phyloP scores from a whole-genome alignment of 1,284 basidiomycete species.

The Leccinum huronense region DNA sequence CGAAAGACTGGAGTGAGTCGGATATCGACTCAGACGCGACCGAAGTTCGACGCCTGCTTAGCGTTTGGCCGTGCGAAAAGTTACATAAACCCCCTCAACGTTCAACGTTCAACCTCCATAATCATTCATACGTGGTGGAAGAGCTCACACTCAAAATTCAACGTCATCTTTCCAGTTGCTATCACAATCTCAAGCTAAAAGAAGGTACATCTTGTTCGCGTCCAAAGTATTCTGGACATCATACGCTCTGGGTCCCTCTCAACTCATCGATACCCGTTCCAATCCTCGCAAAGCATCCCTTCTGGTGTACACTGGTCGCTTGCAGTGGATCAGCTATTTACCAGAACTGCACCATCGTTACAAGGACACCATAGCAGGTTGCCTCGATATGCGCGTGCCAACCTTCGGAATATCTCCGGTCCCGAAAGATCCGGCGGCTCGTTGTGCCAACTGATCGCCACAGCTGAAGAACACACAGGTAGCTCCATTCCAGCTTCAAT shows the following conservation, averaged over 20 bases:
- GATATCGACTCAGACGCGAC: background rate
- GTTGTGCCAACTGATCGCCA: constrained; percentile 12
- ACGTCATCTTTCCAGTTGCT: constrained; percentile 15
- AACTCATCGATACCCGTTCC: constrained; percentile 16
- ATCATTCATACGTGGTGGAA: constrained; percentile 5
- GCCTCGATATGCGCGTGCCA: background rate
- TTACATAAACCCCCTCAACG: no score
- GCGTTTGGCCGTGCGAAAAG: constrained; percentile 18
- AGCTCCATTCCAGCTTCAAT: constrained; percentile 21
- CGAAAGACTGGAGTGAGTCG: background rate
- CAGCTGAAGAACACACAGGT: constrained; percentile 4
- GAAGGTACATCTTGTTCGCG: constrained; percentile 14
- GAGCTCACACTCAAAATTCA: background rate
- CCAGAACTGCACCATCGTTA: constrained; percentile 5
- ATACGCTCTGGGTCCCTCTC: background rate
- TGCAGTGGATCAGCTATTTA: constrained; percentile 13
- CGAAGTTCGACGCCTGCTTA: background rate
- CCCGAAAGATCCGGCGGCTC: background rate
- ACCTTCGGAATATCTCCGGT: background rate
- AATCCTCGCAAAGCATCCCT: background rate
- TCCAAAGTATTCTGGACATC: constrained; percentile 17
- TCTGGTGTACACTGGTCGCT: background rate
- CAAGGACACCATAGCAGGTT: background rate
- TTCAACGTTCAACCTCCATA: background rate
- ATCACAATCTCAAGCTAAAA: constrained; percentile 14